Evolutionary conservation across 2,329 filamentous ascomycete species (phyloP).

Genomic region (Xylaria arbuscula): DNA sequence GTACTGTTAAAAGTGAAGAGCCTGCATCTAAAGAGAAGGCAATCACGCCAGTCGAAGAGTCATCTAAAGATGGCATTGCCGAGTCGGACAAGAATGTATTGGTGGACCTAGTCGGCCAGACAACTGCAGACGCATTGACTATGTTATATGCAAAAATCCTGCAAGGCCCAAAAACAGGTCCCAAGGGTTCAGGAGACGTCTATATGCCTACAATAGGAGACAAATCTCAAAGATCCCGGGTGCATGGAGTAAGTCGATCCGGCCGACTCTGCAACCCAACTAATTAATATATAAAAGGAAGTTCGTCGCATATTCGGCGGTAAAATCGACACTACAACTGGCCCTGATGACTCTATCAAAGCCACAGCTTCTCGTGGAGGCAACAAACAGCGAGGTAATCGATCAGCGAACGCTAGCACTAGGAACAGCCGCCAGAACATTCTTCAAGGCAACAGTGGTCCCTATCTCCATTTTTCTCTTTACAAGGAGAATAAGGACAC

Average conservation of each 20-base stretch:
- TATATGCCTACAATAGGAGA: constrained; percentile 46
- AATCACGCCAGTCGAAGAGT: constrained; percentile 24
- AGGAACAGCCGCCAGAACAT: constrained; percentile 43
- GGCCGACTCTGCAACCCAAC: constrained; percentile 4
- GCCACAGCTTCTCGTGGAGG: constrained; percentile 58
- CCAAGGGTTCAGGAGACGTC: constrained; percentile 41
- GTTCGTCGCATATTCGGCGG: constrained; percentile 84
- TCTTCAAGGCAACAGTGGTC: constrained; percentile 61
- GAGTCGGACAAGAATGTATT: constrained; percentile 41
- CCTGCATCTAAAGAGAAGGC: constrained; percentile 16
- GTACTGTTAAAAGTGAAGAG: constrained; percentile 7
- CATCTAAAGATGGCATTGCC: constrained; percentile 31
- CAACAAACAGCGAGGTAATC: constrained; percentile 47
- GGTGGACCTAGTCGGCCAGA: constrained; percentile 42
- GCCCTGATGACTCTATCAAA: constrained; percentile 67
- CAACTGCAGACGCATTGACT: constrained; percentile 43
- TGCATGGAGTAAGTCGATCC: constrained; percentile 59
- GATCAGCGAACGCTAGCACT: constrained; percentile 41
- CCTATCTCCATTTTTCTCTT: constrained; percentile 89
- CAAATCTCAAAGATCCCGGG: constrained; percentile 46
- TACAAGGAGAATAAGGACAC: constrained; percentile 99
- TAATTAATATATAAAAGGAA: constrained; percentile 53
- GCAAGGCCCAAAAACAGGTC: constrained; percentile 37
- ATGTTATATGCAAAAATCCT: constrained; percentile 43
- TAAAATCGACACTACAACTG: constrained; percentile 79